Conservation (phyloP, 2,329 filamentous ascomycete species). For the Calonectria pauciramosa region DNA sequence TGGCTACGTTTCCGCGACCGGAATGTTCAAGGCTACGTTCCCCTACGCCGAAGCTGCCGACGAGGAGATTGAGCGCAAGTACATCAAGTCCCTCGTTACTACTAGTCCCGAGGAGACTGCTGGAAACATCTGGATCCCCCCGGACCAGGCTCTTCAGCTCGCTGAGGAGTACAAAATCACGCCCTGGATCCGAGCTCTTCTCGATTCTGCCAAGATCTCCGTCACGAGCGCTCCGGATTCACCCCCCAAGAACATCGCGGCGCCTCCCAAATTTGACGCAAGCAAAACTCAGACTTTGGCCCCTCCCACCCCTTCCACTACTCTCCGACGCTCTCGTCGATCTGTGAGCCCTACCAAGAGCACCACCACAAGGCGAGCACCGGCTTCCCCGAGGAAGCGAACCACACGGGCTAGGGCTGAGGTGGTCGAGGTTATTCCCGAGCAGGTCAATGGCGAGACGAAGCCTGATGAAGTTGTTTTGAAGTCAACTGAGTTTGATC, state of each 20-base stretch:
- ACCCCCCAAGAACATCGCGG: constrained; percentile 80
- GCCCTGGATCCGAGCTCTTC: constrained; percentile 91
- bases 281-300: constrained; percentile 60
- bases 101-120: constrained; percentile 94
- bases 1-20: constrained; percentile 86
- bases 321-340: constrained; percentile 65
- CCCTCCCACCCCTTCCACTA: constrained; percentile 63
- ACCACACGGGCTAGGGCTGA: constrained; percentile 60
- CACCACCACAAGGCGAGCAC: constrained; percentile 54
- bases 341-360: constrained; percentile 71
- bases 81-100: constrained; percentile 85
- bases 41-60: constrained; percentile 81
- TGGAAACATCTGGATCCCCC: constrained; percentile 96
- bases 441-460: constrained; percentile 48
- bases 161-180: constrained; percentile 89
- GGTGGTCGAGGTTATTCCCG: constrained; percentile 48
- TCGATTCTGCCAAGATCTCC: constrained; percentile 86
- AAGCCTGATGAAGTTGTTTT: constrained; percentile 54
- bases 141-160: constrained; percentile 82
- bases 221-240: constrained; percentile 72
- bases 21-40: constrained; percentile 94
- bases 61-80: constrained; percentile 82
- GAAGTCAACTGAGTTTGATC: constrained; percentile 65
- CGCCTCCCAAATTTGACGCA: constrained; percentile 84
- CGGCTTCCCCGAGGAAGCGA: constrained; percentile 70